Base-by-base conservation (phyloP, 169 alveolate genomes). In the Cryptosporidium canis region DNA sequence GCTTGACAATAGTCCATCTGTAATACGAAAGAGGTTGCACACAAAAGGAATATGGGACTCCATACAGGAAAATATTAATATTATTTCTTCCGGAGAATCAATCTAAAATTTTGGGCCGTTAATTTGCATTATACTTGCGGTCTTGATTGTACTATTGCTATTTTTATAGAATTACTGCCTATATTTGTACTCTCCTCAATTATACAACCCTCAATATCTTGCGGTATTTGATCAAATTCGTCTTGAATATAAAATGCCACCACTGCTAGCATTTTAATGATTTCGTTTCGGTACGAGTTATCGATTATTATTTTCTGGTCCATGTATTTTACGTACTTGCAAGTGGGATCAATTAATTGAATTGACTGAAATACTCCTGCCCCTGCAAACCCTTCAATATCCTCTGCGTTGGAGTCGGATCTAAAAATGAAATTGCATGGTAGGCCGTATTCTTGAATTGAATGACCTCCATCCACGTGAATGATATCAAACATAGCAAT, bases 341-440 rank as follows among this genome's bases (percentile, higher is more conserved):
- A 33, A 11, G 33, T 44, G 6, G 71, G 71, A 27, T 58, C 43
- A 8, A 65, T 18, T 67, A 92, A 44, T 37, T 96, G 94, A 39
- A 95, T 90, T 24, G 97, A 93, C 85, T 96, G 97, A 83, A 96
- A 96, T 29, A 96, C 94, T 9, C 98, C 98, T 21, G 98, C 98
- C 6, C 98, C 98, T 1, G 98, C 97, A 61, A 96, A 96, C 3
- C 97, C 97, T 85, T 92, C 96, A n/a, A 96, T 92, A 90, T 96
- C 98, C 83, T 96, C 98, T 29, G 96, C 95, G 83, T 96, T 96
- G 47, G 97, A 94, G 83, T 95, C 98, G 65, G 96, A 92, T 70
- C 98, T 92, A 72, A 93, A 92, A 63, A 94, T 91, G 91, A 85
- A 77, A 66, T 47, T 85, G 68, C 56, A 61, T 64, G 67, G 35